phyloP scores from a whole-genome alignment of 1,139 yeast genomes.

The Candida smagusa region DNA sequence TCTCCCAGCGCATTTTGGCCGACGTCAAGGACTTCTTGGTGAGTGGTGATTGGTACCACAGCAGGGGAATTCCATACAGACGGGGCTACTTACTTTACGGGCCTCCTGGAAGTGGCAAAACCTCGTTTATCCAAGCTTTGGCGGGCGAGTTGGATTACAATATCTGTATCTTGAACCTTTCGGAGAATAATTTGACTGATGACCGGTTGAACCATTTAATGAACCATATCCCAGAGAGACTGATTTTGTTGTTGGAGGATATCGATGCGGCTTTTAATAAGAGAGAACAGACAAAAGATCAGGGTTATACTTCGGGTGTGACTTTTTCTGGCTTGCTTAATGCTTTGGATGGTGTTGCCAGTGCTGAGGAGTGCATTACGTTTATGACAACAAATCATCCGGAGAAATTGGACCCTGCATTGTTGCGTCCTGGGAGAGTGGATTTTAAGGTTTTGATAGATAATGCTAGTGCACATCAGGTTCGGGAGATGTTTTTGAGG shows the following conservation, averaged over 20 bases:
- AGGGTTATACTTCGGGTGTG: slow-evolving; percentile 76
- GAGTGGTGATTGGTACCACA: slow-evolving; percentile 89
- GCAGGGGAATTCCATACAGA: slow-evolving; percentile 94
- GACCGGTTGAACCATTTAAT: slow-evolving; percentile 90
- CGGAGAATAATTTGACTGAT: slow-evolving; percentile 90
- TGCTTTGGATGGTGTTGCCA: slow-evolving; percentile 97
- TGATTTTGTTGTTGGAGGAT: slow-evolving; percentile 82
- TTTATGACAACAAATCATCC: slow-evolving; percentile 99
- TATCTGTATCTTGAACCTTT: slow-evolving; percentile 85
- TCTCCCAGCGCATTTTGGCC: slow-evolving; percentile 57
- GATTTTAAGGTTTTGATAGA: slow-evolving; percentile 81
- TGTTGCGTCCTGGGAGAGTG: slow-evolving; percentile 90
- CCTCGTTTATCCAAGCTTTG: slow-evolving; percentile 91
- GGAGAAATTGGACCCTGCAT: slow-evolving; percentile 81
- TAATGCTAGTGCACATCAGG: slow-evolving; percentile 82
- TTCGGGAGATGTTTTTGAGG: slow-evolving; percentile 77
- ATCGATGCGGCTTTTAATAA: slow-evolving; percentile 93
- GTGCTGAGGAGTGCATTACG: slow-evolving; percentile 93
- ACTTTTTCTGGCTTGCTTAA: slow-evolving; percentile 92
- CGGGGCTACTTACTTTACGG: slow-evolving; percentile 93
- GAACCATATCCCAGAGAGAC: slow-evolving; percentile 93
- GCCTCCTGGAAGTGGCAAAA: slow-evolving; percentile 98
- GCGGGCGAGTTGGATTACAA: slow-evolving; percentile 97
- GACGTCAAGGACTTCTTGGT: slow-evolving; percentile 80
- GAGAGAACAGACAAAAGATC: slow-evolving; percentile 74